Evolutionary conservation across 1,284 basidiomycete genomes (phyloP).

Genomic region (Kalmanozyma brasiliensis): DNA sequence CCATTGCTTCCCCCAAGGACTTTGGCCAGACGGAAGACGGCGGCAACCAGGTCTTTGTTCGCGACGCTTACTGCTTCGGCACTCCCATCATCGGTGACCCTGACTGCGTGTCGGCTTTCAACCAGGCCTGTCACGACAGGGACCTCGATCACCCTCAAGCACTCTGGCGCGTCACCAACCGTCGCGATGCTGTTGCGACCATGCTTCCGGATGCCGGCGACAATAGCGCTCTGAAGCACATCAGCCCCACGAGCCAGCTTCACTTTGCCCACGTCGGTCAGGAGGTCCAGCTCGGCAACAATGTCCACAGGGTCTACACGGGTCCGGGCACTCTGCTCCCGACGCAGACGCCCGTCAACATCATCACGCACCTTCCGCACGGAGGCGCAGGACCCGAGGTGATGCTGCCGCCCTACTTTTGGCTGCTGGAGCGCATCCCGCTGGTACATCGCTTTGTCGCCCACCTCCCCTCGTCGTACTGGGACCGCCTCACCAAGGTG

Average conservation of each 20-base stretch:
- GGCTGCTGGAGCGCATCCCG: slow-evolving; percentile 25
- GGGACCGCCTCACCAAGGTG: slow-evolving; percentile 41
- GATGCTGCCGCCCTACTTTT: slow-evolving; percentile 18
- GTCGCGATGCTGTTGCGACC: slow-evolving; percentile 47
- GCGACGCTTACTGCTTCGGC: slow-evolving; percentile 52
- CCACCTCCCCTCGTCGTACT: slow-evolving; percentile 42
- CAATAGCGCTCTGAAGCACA: slow-evolving; percentile 29
- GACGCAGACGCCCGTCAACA: slow-evolving; percentile 25
- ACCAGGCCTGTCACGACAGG: slow-evolving; percentile 21
- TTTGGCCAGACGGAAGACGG: slow-evolving; percentile 34
- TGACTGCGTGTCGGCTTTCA: slow-evolving; percentile 46
- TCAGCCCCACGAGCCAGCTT: slow-evolving; percentile 44
- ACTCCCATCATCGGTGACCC: slow-evolving; percentile 49
- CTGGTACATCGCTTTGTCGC: slow-evolving; percentile 27
- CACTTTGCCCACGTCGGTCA: slow-evolving; percentile 53
- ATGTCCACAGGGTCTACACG: slow-evolving; percentile 28
- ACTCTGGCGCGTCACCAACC: slow-evolving; percentile 47
- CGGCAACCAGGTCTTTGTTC: slow-evolving; percentile 32
- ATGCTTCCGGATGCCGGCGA: slow-evolving; percentile 46
- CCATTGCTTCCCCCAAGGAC: slow-evolving; percentile 39
- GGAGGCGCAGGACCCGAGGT: slow-evolving; percentile 41
- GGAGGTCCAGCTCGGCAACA: slow-evolving; percentile 38
- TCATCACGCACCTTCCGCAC: slow-evolving; percentile 39
- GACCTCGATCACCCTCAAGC: slow-evolving; percentile 38
- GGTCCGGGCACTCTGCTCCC: slow-evolving; percentile 50